Conservation (phyloP, 495 filamentous ascomycete species). For the Tetracladium setigerum region DNA sequence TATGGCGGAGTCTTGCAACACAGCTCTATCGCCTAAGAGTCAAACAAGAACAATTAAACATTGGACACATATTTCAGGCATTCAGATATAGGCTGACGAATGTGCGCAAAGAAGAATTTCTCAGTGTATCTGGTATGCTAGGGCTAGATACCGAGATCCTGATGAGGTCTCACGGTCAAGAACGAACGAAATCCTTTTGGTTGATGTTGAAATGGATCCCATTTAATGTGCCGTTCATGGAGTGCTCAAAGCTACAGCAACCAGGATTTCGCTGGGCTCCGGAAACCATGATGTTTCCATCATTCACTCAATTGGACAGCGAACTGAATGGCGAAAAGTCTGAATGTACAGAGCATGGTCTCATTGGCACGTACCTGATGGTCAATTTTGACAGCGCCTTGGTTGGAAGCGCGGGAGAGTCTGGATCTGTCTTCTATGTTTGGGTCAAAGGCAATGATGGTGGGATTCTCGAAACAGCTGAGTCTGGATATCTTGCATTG, state of each 20-base stretch:
- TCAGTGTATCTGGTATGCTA: neutral
- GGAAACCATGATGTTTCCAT: neutral
- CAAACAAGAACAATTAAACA: neutral
- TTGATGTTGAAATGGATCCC: neutral
- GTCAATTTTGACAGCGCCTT: neutral
- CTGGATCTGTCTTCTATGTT: neutral
- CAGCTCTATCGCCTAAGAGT: neutral
- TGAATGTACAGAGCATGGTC: neutral
- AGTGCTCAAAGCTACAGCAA: neutral
- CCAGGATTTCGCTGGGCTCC: neutral
- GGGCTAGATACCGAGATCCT: neutral
- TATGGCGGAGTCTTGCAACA: neutral
- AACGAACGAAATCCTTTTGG: neutral
- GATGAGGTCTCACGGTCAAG: neutral
- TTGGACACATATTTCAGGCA: neutral
- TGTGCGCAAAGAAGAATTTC: neutral
- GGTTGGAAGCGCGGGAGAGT: neutral
- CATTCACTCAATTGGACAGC: neutral
- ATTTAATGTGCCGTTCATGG: neutral
- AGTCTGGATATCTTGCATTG: neutral
- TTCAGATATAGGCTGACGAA: neutral
- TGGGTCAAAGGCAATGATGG: neutral
- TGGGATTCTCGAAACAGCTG: neutral
- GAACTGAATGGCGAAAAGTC: neutral
- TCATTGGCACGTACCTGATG: neutral